Evolutionary conservation across 2,329 filamentous ascomycete species (phyloP), one percentile per base, ranked within the genome.

Genomic region (Ramichloridium luteum): DNA sequence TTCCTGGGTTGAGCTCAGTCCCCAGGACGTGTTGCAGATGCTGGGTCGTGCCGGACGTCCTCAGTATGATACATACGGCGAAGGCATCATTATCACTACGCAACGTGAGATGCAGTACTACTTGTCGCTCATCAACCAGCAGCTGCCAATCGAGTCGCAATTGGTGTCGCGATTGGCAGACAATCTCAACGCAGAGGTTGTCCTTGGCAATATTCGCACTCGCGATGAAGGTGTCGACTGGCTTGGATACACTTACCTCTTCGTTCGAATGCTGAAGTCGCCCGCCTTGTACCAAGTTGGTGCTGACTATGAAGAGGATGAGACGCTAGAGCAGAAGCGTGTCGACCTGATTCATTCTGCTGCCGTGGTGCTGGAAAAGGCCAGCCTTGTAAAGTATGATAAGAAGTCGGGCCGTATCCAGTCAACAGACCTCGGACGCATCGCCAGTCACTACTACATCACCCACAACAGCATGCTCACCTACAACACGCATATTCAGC

Each of bases 371-470:
- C 64, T 98, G 8, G 84, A 92, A 49, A 90, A 82, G 52, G 84
- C 84, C 2, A 85, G 79, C 38, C 70, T 98, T 5, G 69, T 93
- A 57, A 94, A 93, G 51, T 98, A 98, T 51, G 90, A 98, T 49
- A 90, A 92, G 57, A 90, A 90, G 59, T 77, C 78, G 1, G 90
- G 92, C 15, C 81, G 77, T 48, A 60, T 98, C 17, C 85, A 93
- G 57, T 74, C 82, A 3, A 98, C 90, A 0, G 90, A 98, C 56
- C 76, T 98, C 33, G 90, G 92, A 31, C 78, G 90, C 25, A 92
- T 98, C 45, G 81, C 92, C 4, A 96, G 88, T 10, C 90, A 98
- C 57, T 98, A 98, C 65, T 98, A 98, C 64, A 94, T 98, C 51
- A 90, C 85, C 0, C 77, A 93, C 57, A 83, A 75, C 45, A 96